A percentile compares a stretch with the other conserved stretches of the same genome.
These are phyloP conservation scores for button mushroom (Agaricus bisporus) DNA, from an alignment of 768 basidiomycete genomes.

Conservation along the genomic window DNA sequence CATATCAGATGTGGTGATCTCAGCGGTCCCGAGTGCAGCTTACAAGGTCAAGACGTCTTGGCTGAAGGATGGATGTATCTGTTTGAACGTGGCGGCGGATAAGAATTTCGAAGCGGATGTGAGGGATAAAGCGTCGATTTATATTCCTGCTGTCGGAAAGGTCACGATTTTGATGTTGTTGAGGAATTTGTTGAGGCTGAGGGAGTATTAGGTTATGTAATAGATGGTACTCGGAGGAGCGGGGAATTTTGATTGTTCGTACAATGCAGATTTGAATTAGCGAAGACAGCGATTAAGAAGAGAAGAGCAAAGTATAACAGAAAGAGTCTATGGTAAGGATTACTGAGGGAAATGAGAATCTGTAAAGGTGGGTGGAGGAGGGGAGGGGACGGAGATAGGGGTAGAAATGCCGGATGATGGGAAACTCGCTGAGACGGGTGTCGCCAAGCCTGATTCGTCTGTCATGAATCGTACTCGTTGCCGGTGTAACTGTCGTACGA, in stretches of 20 bases:
- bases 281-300: not conserved
- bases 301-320: not conserved
- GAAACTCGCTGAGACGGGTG: conserved; percentile 57
- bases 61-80: conserved; percentile 92
- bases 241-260: conserved; percentile 3
- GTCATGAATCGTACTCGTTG: conserved; percentile 77
- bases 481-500: conserved; percentile 58
- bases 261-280: conserved; percentile 3
- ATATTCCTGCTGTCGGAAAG: conserved; percentile 95
- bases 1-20: conserved; percentile 88
- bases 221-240: not conserved
- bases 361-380: conserved; percentile 9
- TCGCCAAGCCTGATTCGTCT: conserved; percentile 54
- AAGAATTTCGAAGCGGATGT: conserved; percentile 97
- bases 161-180: conserved; percentile 98
- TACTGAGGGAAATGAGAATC: conserved; percentile 12
- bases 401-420: conserved; percentile 47
- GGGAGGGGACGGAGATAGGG: conserved; percentile 22
- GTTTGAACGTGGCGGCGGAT: conserved; percentile 88
- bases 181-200: conserved; percentile 80
- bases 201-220: conserved; percentile 30
- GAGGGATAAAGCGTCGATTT: conserved; percentile 89
- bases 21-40: conserved; percentile 77
- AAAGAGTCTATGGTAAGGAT: not conserved
- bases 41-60: conserved; percentile 89